Base-by-base conservation (phyloP, 2,329 filamentous ascomycete genomes). In the Colletotrichum zoysiae region DNA sequence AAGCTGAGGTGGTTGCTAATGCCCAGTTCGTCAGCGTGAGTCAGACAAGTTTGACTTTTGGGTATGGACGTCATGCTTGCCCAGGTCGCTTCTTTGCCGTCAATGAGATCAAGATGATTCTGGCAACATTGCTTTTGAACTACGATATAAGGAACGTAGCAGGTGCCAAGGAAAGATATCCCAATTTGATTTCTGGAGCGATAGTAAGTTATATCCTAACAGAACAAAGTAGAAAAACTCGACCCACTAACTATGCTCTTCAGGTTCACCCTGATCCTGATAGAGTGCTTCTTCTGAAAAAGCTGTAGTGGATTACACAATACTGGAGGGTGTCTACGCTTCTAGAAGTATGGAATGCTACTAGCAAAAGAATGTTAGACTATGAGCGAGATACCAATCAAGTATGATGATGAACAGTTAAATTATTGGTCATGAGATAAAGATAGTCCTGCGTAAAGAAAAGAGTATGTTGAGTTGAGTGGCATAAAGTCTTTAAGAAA, bases 41-140 rank as follows among this genome's bases (percentile, higher is more conserved):
- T n/a, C 77, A 81, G 68, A 75, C 77, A 12, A 81, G 77, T 60
- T 75, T 82, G 59, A 81, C 79, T 23, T 83, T 83, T 66, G 82
- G 82, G 1, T 79, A 80, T 1, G 82, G 82, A 5, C 78, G 79
- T n/a, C 81, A 83, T 71, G 82, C 82, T 6, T 83, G 82, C 67
- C 83, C 82, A 0, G 84, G 84, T 0, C 79, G 83, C 0, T 85
- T 85, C 80, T 85, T 85, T 73, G 84, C 84, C 12, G 78, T 78
- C 33, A 81, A 84, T 73, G 82, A 85, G 78, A 83, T 85, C 77
- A 85, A 86, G 76, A 76, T 85, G 74, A 80, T 85, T 23, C 74
- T 86, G 18, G 80, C 82, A 1, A 76, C 82, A 57, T 76, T 82
- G 4, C 73, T 85, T 55, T 81, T 85, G 0, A 81, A 78, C 38